A percentile compares a stretch with the other conserved stretches of the same genome.
Evolutionary conservation across 2,329 filamentous ascomycete genomes (phyloP).

Genomic region (Fusarium verrucosum): DNA sequence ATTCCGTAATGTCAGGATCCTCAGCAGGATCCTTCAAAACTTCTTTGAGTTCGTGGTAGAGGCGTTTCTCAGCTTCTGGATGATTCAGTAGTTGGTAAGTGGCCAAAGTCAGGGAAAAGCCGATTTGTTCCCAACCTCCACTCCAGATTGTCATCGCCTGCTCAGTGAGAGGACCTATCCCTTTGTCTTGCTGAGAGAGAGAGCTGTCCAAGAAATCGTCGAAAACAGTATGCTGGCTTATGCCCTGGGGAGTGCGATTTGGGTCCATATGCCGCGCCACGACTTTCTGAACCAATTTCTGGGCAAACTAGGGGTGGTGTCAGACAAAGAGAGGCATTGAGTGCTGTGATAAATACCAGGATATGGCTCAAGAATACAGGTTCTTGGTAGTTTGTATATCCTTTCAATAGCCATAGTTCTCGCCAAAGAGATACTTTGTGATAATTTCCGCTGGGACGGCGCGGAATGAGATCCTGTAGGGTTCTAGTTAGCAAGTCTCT

Average conservation of each 20-base stretch:
- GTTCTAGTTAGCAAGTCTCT: not conserved
- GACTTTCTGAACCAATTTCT: not conserved
- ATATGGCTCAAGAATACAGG: not conserved
- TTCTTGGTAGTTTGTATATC: not conserved
- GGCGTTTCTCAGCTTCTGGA: not conserved
- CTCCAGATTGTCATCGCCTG: conserved; percentile 10
- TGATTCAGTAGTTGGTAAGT: not conserved
- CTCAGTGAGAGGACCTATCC: not conserved
- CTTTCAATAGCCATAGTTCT: not conserved
- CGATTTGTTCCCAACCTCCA: conserved; percentile 4
- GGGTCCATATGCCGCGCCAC: not conserved
- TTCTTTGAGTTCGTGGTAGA: not conserved
- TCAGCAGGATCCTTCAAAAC: not conserved
- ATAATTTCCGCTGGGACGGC: conserved; percentile 7
- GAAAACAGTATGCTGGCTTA: not conserved
- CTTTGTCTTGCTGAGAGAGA: not conserved
- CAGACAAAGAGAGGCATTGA: not conserved
- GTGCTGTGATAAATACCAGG: not conserved
- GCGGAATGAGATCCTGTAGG: not conserved
- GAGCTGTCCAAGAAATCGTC: conserved; percentile 4
- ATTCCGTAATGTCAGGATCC: not conserved
- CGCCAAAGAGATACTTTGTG: not conserved
- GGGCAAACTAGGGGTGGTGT: not conserved
- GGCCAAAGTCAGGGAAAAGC: not conserved
- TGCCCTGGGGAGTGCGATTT: not conserved